These are phyloP conservation scores for Cladophialophora yegresii DNA, from an alignment of 2,329 filamentous ascomycete species.

Conservation along the genomic window DNA sequence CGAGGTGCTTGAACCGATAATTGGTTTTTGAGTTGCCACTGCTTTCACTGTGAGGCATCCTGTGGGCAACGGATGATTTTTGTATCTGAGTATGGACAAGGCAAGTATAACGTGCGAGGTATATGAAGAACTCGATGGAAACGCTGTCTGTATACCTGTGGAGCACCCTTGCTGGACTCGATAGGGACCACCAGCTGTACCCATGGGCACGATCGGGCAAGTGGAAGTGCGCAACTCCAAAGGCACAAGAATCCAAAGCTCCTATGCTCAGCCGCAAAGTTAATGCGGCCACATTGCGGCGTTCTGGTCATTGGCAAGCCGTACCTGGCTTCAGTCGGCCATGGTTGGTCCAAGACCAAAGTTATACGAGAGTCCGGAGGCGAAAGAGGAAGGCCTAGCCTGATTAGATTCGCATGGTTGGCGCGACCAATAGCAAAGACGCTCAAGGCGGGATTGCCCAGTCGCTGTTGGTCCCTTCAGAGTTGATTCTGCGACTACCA, in stretches of 20 bases:
- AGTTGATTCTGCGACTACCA: background rate
- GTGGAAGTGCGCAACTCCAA: background rate
- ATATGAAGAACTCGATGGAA: background rate
- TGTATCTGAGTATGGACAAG: background rate
- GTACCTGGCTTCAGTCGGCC: background rate
- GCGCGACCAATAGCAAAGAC: background rate
- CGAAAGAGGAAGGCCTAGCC: slow-evolving; percentile 2
- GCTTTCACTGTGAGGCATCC: background rate
- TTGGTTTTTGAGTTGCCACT: background rate
- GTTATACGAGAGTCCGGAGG: background rate
- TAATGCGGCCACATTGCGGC: background rate
- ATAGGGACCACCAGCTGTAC: background rate
- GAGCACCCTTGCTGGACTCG: background rate
- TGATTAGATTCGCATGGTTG: background rate
- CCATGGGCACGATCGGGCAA: background rate
- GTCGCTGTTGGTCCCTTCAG: background rate
- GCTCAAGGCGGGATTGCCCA: background rate
- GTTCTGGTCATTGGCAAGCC: background rate
- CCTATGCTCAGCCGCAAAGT: background rate
- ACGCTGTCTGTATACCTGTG: background rate
- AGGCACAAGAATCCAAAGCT: background rate
- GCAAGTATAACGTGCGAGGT: background rate
- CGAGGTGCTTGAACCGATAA: slow-evolving; percentile 8
- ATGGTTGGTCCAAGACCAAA: background rate
- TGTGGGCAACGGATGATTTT: background rate